Base-by-base conservation (phyloP, 106 monocot species). In the Narthecium ossifragum region DNA sequence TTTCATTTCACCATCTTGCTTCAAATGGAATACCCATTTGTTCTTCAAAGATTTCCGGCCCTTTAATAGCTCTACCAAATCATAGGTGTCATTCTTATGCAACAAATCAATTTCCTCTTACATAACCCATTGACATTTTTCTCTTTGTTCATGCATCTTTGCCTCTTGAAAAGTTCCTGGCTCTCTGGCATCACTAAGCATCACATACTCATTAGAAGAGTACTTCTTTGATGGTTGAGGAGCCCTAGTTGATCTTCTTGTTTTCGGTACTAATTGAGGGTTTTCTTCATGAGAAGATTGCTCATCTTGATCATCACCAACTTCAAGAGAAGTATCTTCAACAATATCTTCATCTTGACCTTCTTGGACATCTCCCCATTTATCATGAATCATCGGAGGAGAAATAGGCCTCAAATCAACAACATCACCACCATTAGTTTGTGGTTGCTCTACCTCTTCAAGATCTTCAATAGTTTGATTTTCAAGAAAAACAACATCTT, bases 401-500 rank as follows among this genome's bases (percentile, higher is more conserved):
- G n/a, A n/a, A n/a, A n/a, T n/a, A n/a, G n/a, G n/a, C n/a, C n/a
- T n/a, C n/a, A n/a, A n/a, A n/a, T n/a, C n/a, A n/a, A n/a, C n/a
- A n/a, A n/a, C n/a, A n/a, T n/a, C n/a, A n/a, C n/a, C n/a, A n/a
- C n/a, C n/a, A n/a, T n/a, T n/a, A n/a, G n/a, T n/a, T n/a, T n/a
- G n/a, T n/a, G 37, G 6, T 53, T 53, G 17, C 13, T 53, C 53
- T 4, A 27, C 26, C 11, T 53, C 13, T 3, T 30, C 53, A 29
- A 30, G 9, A 6, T 53, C 26, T 53, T 28, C 21, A 30, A 53
- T 30, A 29, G 26, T 53, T 53, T 53, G 53, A 1, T 53, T 14
- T 53, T 53, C 29, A 53, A 28, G 15, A 29, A 53, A 53, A 15
- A 53, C 27, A 28, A 53, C 53, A 53, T 53, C 26, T 53, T 7